Evolutionary conservation across 148 eudicot genomes (phyloP).

Genomic region (Persicaria maculosa): DNA sequence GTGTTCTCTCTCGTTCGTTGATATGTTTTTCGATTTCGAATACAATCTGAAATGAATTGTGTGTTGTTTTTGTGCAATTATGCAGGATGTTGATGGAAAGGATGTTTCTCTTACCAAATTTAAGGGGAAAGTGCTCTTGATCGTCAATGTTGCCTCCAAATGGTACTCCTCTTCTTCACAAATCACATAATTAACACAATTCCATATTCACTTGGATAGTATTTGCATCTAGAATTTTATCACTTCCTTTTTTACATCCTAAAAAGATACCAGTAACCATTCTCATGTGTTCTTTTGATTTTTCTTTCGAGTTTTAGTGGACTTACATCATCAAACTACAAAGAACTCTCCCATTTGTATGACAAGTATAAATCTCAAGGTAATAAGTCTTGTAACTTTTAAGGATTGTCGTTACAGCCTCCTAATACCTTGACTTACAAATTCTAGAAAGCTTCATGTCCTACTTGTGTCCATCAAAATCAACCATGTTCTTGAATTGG

Average conservation of each 20-base stretch:
- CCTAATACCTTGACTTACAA: not conserved
- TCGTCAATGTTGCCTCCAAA: slow-evolving; percentile 90
- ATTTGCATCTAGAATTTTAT: not conserved
- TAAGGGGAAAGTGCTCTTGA: slow-evolving; percentile 70
- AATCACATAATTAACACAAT: not conserved
- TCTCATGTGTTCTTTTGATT: not conserved
- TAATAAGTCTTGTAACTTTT: slow-evolving; percentile 17
- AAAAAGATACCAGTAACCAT: not conserved
- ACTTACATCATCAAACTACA: slow-evolving; percentile 77
- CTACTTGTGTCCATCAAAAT: not conserved
- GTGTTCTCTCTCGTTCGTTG: not conserved
- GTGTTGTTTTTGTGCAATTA: not conserved
- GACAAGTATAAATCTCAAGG: slow-evolving; percentile 89
- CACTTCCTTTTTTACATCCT: not conserved
- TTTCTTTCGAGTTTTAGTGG: slow-evolving; percentile 49
- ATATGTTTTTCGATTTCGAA: not conserved
- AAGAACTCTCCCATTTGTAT: slow-evolving; percentile 74
- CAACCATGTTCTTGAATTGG: not conserved
- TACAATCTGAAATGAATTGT: not conserved
- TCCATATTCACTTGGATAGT: not conserved
- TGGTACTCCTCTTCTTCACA: slow-evolving; percentile 38
- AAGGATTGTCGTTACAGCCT: not conserved
- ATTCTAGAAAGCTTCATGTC: not conserved
- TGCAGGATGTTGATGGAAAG: slow-evolving; percentile 78
- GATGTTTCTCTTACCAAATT: slow-evolving; percentile 74